Evolutionary conservation across 805 yeast genomes (phyloP).

Genomic region (Schizosaccharomyces cryophilus): DNA sequence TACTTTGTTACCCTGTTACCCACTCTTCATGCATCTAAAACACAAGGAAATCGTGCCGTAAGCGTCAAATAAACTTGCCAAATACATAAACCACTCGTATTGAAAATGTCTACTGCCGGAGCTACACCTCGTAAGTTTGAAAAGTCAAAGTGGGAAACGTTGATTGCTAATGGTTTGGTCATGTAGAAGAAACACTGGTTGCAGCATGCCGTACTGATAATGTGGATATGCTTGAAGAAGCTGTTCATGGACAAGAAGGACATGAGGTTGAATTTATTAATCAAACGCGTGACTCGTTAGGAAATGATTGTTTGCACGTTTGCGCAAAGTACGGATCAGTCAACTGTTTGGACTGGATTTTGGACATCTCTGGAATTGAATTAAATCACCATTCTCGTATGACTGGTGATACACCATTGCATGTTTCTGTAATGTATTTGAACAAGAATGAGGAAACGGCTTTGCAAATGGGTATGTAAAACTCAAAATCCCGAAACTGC

Average conservation of each 20-base stretch:
- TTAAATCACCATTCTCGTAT: not conserved
- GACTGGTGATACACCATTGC: slow-evolving; percentile 1
- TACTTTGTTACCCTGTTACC: too few relatives aligned
- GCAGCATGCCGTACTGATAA: slow-evolving; percentile 1
- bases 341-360: not conserved
- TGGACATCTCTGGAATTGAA: not conserved
- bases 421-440: not conserved
- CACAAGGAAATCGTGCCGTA: too few relatives aligned
- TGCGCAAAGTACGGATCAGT: not conserved
- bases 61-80: not conserved
- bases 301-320: not conserved
- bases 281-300: not conserved
- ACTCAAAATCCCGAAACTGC: not conserved
- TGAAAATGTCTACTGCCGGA: not conserved
- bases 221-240: not conserved
- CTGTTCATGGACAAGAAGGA: not conserved
- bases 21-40: too few relatives aligned
- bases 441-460: not conserved
- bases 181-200: not conserved
- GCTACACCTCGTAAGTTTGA: not conserved
- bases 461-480: not conserved
- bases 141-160: not conserved
- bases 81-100: not conserved
- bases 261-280: not conserved
- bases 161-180: not conserved